Percentiles rank a stretch among this genome's conserved stretches.
Conservation (phyloP, 108 stramenopile species). For the Skeletonema grethae region DNA sequence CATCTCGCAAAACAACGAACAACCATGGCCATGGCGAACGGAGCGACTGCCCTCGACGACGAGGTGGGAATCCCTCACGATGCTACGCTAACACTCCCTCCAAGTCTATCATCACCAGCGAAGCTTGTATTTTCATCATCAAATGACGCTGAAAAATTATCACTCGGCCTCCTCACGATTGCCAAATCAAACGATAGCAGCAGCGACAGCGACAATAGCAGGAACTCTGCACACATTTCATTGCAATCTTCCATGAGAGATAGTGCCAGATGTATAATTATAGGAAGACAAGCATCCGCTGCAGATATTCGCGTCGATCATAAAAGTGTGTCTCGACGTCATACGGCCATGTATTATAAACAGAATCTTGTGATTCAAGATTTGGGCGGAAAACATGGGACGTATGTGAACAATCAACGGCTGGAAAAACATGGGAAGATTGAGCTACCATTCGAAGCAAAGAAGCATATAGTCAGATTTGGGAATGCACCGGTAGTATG, state of each 20-base stretch:
- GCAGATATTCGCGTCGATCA: slow-evolving; percentile 70
- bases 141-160: slow-evolving; percentile 9
- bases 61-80: slow-evolving; percentile 36
- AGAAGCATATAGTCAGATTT: slow-evolving; percentile 28
- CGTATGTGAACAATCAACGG: slow-evolving; percentile 45
- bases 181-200: slow-evolving; percentile 2
- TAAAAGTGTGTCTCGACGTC: slow-evolving; percentile 65
- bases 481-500: slow-evolving; percentile 44
- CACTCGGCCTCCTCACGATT: neutral
- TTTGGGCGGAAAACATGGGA: slow-evolving; percentile 75
- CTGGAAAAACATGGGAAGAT: slow-evolving; percentile 47
- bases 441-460: slow-evolving; percentile 22
- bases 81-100: slow-evolving; percentile 28
- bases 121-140: slow-evolving; percentile 9
- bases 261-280: slow-evolving; percentile 38
- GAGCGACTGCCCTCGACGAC: slow-evolving; percentile 17
- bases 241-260: slow-evolving; percentile 28
- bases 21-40: slow-evolving; percentile 9
- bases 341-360: slow-evolving; percentile 59
- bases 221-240: slow-evolving; percentile 10
- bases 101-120: slow-evolving; percentile 12
- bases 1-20: no score
- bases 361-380: slow-evolving; percentile 46
- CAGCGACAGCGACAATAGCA: neutral
- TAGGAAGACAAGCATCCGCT: slow-evolving; percentile 64